Evolutionary conservation across 768 basidiomycete genomes (phyloP).

Genomic region (Russula emetica): DNA sequence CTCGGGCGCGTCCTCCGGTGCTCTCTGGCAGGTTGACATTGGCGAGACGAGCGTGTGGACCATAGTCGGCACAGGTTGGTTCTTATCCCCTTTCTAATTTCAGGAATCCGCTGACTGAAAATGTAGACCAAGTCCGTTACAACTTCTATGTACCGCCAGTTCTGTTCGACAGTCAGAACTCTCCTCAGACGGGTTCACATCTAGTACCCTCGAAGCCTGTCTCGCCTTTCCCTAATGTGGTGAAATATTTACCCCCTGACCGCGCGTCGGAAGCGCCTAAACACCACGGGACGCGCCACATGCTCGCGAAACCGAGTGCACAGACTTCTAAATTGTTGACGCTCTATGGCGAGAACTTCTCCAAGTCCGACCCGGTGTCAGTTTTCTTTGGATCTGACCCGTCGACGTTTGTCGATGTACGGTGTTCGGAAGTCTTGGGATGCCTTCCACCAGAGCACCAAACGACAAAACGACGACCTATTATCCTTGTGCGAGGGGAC

Average conservation of each 20-base stretch:
- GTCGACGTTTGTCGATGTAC: slow-evolving; percentile 81
- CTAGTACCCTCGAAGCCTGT: slow-evolving; percentile 78
- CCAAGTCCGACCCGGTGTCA: slow-evolving; percentile 71
- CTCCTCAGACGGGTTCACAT: slow-evolving; percentile 66
- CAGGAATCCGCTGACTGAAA: slow-evolving; percentile 16
- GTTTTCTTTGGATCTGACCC: slow-evolving; percentile 87
- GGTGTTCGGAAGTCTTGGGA: slow-evolving; percentile 80
- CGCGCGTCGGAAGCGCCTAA: slow-evolving; percentile 82
- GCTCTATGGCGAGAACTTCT: slow-evolving; percentile 86
- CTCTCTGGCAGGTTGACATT: slow-evolving; percentile 85
- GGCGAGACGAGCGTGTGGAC: slow-evolving; percentile 95
- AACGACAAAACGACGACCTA: slow-evolving; percentile 64
- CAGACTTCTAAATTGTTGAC: slow-evolving; percentile 78
- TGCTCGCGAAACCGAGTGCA: slow-evolving; percentile 72
- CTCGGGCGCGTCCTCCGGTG: slow-evolving; percentile 66
- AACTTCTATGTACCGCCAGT: slow-evolving; percentile 90
- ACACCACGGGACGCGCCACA: slow-evolving; percentile 60
- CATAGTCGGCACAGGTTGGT: slow-evolving; percentile 82
- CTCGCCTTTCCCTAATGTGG: slow-evolving; percentile 81
- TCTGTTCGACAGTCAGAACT: slow-evolving; percentile 74
- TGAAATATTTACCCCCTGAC: slow-evolving; percentile 88
- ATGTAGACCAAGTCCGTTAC: slow-evolving; percentile 81
- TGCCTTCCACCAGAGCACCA: slow-evolving; percentile 74
- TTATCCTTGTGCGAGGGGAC: slow-evolving; percentile 78
- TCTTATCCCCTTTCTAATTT: slow-evolving; percentile 26